Conservation (phyloP, 345 rosid species). For the Aegle marmelos region DNA sequence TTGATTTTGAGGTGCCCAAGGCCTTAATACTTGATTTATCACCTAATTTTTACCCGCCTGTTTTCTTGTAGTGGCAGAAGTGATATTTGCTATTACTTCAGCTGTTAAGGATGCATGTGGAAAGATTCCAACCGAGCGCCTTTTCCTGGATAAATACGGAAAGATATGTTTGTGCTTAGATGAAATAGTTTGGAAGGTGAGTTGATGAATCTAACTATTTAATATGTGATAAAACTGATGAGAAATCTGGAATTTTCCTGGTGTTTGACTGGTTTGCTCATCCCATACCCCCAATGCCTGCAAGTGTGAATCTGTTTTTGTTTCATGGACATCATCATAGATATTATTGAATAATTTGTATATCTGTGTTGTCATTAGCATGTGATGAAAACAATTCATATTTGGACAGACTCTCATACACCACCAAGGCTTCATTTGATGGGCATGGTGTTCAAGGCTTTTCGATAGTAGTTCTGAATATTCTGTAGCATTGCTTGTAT, state of each 20-base stretch:
- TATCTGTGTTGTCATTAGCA: neutral
- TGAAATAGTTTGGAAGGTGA: constrained; percentile 92
- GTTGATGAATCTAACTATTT: constrained; percentile 4
- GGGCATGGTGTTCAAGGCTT: neutral
- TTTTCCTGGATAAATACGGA: constrained; percentile 94
- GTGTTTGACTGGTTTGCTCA: neutral
- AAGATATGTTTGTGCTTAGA: constrained; percentile 90
- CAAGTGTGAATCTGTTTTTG: neutral
- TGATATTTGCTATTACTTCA: constrained; percentile 76
- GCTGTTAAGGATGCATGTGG: constrained; percentile 91
- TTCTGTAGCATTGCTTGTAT: neutral
- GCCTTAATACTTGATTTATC: neutral
- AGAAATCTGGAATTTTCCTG: neutral
- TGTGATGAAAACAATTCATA: neutral
- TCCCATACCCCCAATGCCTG: neutral
- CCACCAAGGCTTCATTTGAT: neutral
- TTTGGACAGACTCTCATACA: neutral
- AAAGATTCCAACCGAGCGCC: constrained; percentile 91
- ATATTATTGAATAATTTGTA: neutral
- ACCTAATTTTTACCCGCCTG: neutral
- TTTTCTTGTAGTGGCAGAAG: constrained; percentile 70
- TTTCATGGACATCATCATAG: neutral
- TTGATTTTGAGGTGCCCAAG: neutral
- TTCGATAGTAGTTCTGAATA: neutral
- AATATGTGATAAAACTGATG: neutral